phyloP scores from a whole-genome alignment of 495 filamentous ascomycete species.

The Penicillium arizonense region DNA sequence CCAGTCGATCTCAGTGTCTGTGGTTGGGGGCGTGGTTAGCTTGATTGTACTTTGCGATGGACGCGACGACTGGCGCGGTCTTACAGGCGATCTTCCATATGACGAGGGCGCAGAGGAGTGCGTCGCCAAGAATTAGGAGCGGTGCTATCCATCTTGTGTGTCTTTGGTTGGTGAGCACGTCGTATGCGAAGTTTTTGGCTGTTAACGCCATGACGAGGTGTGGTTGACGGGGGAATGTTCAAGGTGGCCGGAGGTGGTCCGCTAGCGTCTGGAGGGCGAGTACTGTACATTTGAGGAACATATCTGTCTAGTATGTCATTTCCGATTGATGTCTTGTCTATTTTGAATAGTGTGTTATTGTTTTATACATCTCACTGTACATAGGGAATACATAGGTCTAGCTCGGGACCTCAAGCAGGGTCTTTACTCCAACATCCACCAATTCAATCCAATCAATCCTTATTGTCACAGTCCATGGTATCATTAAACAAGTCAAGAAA shows the following conservation, averaged over 20 bases:
- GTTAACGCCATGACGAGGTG: slow-evolving; percentile 26
- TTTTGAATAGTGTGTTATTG: not conserved
- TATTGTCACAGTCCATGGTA: slow-evolving; percentile 25
- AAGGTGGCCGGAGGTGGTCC: slow-evolving; percentile 15
- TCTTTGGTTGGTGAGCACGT: slow-evolving; percentile 47
- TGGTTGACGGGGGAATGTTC: slow-evolving; percentile 12
- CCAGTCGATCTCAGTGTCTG: slow-evolving; percentile 99
- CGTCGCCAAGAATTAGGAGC: slow-evolving; percentile 70
- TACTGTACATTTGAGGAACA: too few species aligned
- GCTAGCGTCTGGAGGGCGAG: not conserved
- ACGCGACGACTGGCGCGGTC: slow-evolving; percentile 20
- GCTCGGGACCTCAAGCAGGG: slow-evolving; percentile 7
- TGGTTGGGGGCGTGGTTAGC: slow-evolving; percentile 11
- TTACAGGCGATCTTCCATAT: slow-evolving; percentile 87
- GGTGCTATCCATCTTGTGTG: slow-evolving; percentile 65
- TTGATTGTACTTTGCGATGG: slow-evolving; percentile 6
- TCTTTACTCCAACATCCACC: slow-evolving; percentile 9
- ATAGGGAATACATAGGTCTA: slow-evolving; percentile 8
- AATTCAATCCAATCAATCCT: slow-evolving; percentile 7
- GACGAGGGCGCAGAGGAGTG: slow-evolving; percentile 67
- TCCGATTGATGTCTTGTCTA: not conserved
- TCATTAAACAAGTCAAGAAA: slow-evolving; percentile 24
- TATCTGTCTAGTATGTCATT: not conserved
- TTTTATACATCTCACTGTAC: slow-evolving; percentile 15
- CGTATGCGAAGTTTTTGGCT: slow-evolving; percentile 15